These are phyloP conservation scores for Stentor coeruleus DNA, from an alignment of 73 alveolate genomes.

Conservation along the genomic window DNA sequence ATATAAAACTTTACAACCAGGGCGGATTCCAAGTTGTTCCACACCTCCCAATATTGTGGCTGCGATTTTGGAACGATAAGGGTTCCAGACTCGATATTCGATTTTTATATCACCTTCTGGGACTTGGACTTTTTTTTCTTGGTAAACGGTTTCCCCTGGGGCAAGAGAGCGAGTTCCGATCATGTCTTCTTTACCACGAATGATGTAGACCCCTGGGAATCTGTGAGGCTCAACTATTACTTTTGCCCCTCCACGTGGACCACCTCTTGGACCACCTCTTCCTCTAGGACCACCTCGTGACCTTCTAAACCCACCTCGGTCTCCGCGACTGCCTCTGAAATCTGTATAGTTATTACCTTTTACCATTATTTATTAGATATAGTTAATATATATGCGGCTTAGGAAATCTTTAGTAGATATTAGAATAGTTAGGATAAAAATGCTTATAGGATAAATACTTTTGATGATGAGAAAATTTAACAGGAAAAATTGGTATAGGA, in stretches of 20 bases:
- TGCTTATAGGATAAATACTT: no score
- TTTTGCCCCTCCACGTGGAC: conserved; percentile 67
- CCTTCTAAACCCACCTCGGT: conserved; percentile 49
- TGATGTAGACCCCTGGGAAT: conserved; percentile 84
- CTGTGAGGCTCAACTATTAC: conserved; percentile 92
- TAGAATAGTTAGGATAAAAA: no score
- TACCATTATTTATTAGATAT: conserved; percentile 4
- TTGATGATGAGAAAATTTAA: no score
- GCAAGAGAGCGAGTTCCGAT: conserved; percentile 88
- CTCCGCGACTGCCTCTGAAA: conserved; percentile 72
- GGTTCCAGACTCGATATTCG: conserved; percentile 99
- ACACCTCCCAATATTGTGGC: conserved; percentile 95
- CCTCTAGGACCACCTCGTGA: conserved; percentile 58
- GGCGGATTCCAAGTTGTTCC: conserved; percentile 91
- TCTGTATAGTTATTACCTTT: conserved; percentile 38
- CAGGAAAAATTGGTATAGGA: no score
- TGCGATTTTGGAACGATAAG: conserved; percentile 98
- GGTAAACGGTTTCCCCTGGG: conserved; percentile 96
- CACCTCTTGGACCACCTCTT: conserved; percentile 72
- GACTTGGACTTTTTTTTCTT: conserved; percentile 50
- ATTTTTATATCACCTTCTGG: conserved; percentile 68
- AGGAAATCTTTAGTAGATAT: no score
- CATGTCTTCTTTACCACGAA: conserved; percentile 90
- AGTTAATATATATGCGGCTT: no score
- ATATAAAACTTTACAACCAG: conserved; percentile 95